Base-by-base conservation (phyloP, 371 early-diverging fungal genomes). In the Choanephora cucurbitarum region DNA sequence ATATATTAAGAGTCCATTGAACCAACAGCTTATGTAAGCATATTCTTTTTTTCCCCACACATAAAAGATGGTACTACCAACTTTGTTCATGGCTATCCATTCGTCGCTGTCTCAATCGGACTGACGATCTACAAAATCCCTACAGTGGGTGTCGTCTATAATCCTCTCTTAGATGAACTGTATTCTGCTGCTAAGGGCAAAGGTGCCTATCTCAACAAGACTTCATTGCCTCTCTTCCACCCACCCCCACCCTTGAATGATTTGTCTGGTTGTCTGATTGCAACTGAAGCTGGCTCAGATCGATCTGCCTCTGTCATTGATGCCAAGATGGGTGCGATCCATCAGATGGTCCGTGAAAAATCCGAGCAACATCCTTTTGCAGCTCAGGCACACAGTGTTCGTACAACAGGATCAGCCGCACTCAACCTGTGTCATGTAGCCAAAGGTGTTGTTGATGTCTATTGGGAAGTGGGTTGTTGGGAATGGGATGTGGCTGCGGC, bases 391-490 rank as follows among this genome's bases (percentile, higher is more conserved):
- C 86, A 84, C 40, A 92, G 93, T 24, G 72, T 95, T 28, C 86
- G 97, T 13, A 76, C 87, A 28, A 70, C 88, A 0, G 97, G 97
- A 0, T 84, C 89, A 7, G 95, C 92, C 2, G 89, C 94, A 0
- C 59, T 93, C 17, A 88, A 90, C 52, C 70, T 95, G 75, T 86
- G 91, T 57, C 67, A 79, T 18, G 82, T 94, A 5, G 96, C 96
- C 5, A 83, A 89, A 47, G 97, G 96, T 3, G 72, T 81, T 13
- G 69, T 88, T 14, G 97, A 97, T 62, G 76, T 89, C 7, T 96
- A 92, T 67, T 97, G 92, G 91, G 97, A 97, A 70, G 83, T 89
- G 28, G 97, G 97, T 5, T 82, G 81, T 66, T 86, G 86, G 86
- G 86, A 84, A 56, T 86, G 86, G 86, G 95, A 93, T 64, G 85